These are phyloP conservation scores for Aspergillus vadensis DNA, from an alignment of 2,329 filamentous ascomycete genomes.

Conservation along the genomic window DNA sequence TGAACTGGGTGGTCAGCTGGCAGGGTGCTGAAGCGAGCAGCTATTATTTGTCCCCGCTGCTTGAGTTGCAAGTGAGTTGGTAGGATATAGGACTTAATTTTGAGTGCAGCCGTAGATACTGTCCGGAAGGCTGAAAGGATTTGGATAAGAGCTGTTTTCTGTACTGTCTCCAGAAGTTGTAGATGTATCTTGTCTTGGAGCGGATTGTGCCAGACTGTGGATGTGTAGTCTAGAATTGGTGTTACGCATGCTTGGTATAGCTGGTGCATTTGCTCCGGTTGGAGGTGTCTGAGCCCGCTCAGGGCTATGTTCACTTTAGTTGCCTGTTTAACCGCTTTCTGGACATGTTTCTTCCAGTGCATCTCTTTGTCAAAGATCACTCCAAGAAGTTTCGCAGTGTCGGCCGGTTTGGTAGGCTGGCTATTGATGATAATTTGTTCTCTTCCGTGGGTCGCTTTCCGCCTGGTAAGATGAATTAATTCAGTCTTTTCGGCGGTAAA, in stretches of 20 bases:
- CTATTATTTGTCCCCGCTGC: no score
- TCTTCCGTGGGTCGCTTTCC: constrained; percentile 20
- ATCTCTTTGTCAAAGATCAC: constrained; percentile 28
- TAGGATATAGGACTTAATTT: constrained; percentile 23
- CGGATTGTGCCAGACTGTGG: constrained; percentile 26
- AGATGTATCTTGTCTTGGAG: constrained; percentile 24
- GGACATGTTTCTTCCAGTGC: constrained; percentile 26
- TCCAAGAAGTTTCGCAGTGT: constrained; percentile 29
- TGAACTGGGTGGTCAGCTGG: constrained; percentile 11
- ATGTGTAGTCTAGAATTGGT: constrained; percentile 28
- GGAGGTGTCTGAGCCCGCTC: constrained; percentile 23
- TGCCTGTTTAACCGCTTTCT: constrained; percentile 24
- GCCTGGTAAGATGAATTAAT: constrained; percentile 32
- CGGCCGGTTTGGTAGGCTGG: constrained; percentile 16
- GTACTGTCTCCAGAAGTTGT: constrained; percentile 16
- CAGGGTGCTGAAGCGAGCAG: constrained; percentile 12
- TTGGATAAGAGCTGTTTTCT: constrained; percentile 21
- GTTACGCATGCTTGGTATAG: constrained; percentile 28
- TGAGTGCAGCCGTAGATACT: constrained; percentile 17
- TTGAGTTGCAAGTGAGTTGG: constrained; percentile 14
- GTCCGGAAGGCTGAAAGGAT: constrained; percentile 25
- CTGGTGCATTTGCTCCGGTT: constrained; percentile 25
- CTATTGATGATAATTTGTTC: constrained; percentile 22
- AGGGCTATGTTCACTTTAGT: constrained; percentile 22
- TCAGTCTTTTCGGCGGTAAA: constrained; percentile 35